phyloP scores from a whole-genome alignment of 202 grass and related monocot species.

The Schoenoplectus tabernaemontani region DNA sequence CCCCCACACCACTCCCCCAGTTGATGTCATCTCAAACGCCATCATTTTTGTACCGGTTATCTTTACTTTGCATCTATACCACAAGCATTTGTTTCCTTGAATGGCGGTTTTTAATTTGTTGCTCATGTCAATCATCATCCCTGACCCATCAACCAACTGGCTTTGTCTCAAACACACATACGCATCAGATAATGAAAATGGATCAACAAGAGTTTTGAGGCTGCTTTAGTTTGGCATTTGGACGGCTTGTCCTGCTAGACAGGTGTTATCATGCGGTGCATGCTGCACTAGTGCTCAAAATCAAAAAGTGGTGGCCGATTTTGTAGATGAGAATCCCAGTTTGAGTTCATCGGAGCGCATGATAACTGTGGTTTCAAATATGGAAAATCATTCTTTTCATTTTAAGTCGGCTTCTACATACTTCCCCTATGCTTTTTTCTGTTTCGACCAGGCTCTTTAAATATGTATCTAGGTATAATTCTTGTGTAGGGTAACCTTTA shows the following conservation, averaged over 20 bases:
- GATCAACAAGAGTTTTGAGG: background rate
- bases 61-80: background rate
- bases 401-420: background rate
- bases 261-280: background rate
- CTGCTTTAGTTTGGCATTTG: conserved; percentile 2
- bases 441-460: background rate
- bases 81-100: conserved; percentile 1
- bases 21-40: conserved; percentile 25
- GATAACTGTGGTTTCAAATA: background rate
- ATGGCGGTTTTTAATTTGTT: background rate
- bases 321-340: background rate
- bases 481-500: too few relatives aligned
- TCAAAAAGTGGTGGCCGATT: background rate
- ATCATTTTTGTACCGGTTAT: conserved; percentile 2
- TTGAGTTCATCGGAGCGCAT: background rate
- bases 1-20: background rate
- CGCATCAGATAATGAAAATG: background rate
- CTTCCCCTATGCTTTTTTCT: background rate
- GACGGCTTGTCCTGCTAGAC: background rate
- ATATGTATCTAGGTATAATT: background rate
- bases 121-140: background rate
- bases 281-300: background rate
- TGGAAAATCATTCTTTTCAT: background rate
- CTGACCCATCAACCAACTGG: conserved; percentile 2
- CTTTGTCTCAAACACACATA: background rate